These are phyloP conservation scores for Lathyrus aphaca DNA, from an alignment of 306 rosid genomes.

Conservation along the genomic window DNA sequence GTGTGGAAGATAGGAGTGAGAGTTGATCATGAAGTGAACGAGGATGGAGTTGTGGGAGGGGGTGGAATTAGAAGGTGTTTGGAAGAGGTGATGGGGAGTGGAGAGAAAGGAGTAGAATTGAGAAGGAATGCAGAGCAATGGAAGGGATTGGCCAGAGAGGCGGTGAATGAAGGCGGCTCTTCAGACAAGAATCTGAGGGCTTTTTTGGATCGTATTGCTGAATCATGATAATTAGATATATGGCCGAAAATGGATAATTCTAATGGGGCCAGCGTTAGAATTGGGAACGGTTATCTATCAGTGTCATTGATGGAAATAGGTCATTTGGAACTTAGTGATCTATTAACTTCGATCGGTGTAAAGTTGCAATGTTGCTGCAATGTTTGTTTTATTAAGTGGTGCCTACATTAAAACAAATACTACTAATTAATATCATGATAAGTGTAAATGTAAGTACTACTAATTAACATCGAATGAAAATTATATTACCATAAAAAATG, in stretches of 20 bases:
- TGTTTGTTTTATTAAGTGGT: too few species aligned
- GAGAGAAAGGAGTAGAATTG: conserved; percentile 39
- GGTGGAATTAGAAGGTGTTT: conserved; percentile 50
- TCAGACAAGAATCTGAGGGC: conserved; percentile 40
- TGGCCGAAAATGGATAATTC: background rate
- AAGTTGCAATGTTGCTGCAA: too few species aligned
- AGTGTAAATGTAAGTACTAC: too few species aligned
- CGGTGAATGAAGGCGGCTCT: conserved; percentile 43
- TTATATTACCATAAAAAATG: too few species aligned
- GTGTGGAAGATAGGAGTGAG: conserved; percentile 57
- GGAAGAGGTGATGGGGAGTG: conserved; percentile 51
- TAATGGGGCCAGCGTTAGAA: background rate
- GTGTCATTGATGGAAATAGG: too few species aligned
- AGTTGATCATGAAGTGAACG: conserved; percentile 10
- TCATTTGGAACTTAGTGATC: too few species aligned
- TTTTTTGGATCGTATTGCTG: conserved; percentile 10
- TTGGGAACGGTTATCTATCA: too few species aligned
- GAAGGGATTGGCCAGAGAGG: conserved; percentile 42
- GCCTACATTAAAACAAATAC: too few species aligned
- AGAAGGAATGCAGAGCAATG: conserved; percentile 46
- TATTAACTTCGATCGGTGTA: too few species aligned
- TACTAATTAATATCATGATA: too few species aligned
- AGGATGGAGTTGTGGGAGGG: conserved; percentile 39
- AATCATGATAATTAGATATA: background rate
- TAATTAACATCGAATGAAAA: too few species aligned